Evolutionary conservation across 1,284 basidiomycete species (phyloP).

Genomic region (Athelia psychrophila): DNA sequence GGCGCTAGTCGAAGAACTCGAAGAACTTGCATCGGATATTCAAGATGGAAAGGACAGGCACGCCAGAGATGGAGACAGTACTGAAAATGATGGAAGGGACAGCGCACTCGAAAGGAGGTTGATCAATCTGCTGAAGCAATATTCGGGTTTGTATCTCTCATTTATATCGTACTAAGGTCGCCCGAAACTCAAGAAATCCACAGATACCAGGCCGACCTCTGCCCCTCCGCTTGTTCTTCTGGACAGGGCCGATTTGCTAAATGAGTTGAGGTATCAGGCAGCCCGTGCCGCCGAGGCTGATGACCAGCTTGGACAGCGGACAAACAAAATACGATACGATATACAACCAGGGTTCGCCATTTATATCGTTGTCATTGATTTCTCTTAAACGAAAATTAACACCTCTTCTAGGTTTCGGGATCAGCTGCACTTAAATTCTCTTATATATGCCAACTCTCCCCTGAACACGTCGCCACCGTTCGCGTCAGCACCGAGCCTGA

Average conservation of each 20-base stretch:
- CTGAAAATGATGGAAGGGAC: no score
- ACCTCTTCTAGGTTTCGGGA: slow-evolving; percentile 7
- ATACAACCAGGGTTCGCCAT: no score
- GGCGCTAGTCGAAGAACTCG: slow-evolving; percentile 24
- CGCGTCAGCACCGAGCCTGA: slow-evolving; percentile 6
- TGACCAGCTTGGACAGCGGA: background rate
- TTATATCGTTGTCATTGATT: no score
- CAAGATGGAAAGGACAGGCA: slow-evolving; percentile 7
- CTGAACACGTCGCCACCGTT: slow-evolving; percentile 24
- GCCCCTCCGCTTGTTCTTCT: slow-evolving; percentile 18
- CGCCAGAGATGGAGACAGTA: no score
- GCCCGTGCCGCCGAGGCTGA: slow-evolving; percentile 4
- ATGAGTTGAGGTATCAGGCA: slow-evolving; percentile 10
- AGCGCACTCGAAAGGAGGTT: no score
- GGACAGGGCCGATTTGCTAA: slow-evolving; percentile 13
- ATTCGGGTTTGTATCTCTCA: no score
- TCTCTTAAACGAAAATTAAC: no score
- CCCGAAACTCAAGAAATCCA: background rate
- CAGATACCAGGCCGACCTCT: slow-evolving; percentile 1
- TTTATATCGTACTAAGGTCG: no score
- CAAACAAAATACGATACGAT: no score
- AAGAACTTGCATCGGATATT: slow-evolving; percentile 22
- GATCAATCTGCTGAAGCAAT: no score
- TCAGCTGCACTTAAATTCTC: slow-evolving; percentile 12
- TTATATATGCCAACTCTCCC: slow-evolving; percentile 18